Evolutionary conservation across 768 basidiomycete species (phyloP), one percentile per base, ranked within the genome.

Genomic region (Phanerodontia chrysosporium): DNA sequence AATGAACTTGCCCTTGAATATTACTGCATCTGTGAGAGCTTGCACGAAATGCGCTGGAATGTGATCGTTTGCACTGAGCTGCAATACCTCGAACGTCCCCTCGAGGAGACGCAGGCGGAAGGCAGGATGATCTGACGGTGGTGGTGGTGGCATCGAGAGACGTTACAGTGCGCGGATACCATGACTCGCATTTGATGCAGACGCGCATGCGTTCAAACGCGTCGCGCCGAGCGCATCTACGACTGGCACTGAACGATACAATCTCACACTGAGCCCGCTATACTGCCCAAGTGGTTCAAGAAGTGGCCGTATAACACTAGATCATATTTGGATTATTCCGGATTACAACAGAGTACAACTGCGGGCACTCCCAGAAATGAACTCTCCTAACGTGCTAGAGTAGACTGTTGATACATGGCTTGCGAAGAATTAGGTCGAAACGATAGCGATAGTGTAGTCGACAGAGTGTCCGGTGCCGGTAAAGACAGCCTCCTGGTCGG

Each of bases 81-180:
- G 76, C 32, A 78, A 63, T 27, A 83, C 75, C 59, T 76, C 80
- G 67, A 81, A 84, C 0, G 73, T 69, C 22, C 75, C 70, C 1
- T 69, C 62, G 18, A 80, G 73, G 12, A 84, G 70, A 10, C 75
- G 72, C n/a, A 86, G 74, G 61, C 78, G 73, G 28, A 86, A 72
- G 48, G 76, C 77, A 9, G 78, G 65, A 64, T 79, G 78, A 35
- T 73, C 67, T 25, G 74, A 74, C 28, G 80, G 80, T 58, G 80
- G 79, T 58, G 82, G 57, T 25, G 56, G 56, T 3, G 59, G 45
- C 59, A 60, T 58, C 46, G 49, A 29, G 39, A 18, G 16, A 4
- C 10, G 18, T 4, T 42, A 18, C 6, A 5, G 8, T 18, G n/a
- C 39, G 18, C 8, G 39, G 18, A 42, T 7, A 18, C 39, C 9